Evolutionary conservation across 345 rosid genomes (phyloP), one percentile per base, ranked within the genome.

Genomic region (Streptanthus diversifolius): DNA sequence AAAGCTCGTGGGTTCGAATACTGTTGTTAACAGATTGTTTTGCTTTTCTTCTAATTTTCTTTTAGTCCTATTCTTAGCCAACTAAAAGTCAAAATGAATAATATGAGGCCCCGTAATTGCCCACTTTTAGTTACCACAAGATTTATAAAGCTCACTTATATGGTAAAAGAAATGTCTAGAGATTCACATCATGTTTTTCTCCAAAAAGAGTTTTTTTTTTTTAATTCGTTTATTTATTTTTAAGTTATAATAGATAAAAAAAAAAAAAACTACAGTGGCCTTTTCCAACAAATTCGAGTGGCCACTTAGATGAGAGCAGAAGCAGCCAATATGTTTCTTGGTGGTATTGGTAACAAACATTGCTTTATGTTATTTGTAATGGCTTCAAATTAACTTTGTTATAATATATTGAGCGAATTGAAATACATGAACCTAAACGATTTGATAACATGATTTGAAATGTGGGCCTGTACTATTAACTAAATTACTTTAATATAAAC

Each of bases 371-470:
- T 65, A 17, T 65, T 14, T 66, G 17, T 37, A 74, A 39, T 55
- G 70, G 53, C 41, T 45, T 64, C 15, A 7, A 63, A 52, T 14
- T 52, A n/a, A 39, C 43, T 37, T 29, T 29, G 64, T 47, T 71
- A 62, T 60, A 63, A 71, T 44, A 63, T 43, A 53, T n/a, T 6
- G 48, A 57, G 57, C 77, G 78, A 67, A 66, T 59, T 51, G 68
- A 15, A 59, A 49, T 59, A 51, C 73, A 66, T 59, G 72, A 74
- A 74, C 73, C 15, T 15, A 66, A 47, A 36, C 68, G 78, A 74
- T 67, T 74, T 74, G 73, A 75, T 67, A 80, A 77, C 90, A 83
- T 70, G 93, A 86, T 84, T 80, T 82, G 86, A 84, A 74, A 67
- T 71, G 89, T 88, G 87, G 90, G 85, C 84, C 88, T 59, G 47